Conservation (phyloP, 2,329 filamentous ascomycete species). For the Sporothrix brasiliensis region DNA sequence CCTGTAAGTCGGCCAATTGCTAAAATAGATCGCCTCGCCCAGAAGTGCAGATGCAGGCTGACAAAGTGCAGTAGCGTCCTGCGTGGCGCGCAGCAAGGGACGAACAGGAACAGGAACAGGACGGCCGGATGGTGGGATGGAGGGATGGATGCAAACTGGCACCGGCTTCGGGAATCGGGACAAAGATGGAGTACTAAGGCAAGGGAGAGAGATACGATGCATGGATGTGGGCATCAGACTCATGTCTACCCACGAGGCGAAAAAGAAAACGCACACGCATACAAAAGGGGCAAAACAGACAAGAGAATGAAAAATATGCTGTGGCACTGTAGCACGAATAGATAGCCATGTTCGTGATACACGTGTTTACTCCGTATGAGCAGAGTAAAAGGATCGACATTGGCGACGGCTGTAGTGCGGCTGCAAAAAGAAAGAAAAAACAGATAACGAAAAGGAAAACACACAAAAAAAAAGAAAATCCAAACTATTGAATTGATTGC, state of each 20-base stretch:
- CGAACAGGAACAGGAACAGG: conserved; percentile 5
- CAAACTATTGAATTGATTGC: background rate
- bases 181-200: background rate
- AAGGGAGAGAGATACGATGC: conserved; percentile 9
- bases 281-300: background rate
- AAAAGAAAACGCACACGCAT: background rate
- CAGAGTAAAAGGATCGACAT: conserved; percentile 2
- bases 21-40: background rate
- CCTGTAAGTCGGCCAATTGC: background rate
- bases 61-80: background rate
- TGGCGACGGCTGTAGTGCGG: background rate
- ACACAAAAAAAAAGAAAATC: background rate
- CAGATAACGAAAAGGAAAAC: background rate
- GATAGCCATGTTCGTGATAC: conserved; percentile 18
- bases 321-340: conserved; percentile 20
- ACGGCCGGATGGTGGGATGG: background rate
- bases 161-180: background rate
- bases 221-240: background rate
- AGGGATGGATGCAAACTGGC: background rate
- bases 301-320: background rate
- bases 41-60: background rate
- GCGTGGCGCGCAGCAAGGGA: conserved; percentile 10
- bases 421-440: background rate
- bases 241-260: background rate
- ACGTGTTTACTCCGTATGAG: conserved; percentile 3